These are phyloP conservation scores for Berberis vulgaris DNA, from an alignment of 164 flowering plant genomes.

Conservation along the genomic window DNA sequence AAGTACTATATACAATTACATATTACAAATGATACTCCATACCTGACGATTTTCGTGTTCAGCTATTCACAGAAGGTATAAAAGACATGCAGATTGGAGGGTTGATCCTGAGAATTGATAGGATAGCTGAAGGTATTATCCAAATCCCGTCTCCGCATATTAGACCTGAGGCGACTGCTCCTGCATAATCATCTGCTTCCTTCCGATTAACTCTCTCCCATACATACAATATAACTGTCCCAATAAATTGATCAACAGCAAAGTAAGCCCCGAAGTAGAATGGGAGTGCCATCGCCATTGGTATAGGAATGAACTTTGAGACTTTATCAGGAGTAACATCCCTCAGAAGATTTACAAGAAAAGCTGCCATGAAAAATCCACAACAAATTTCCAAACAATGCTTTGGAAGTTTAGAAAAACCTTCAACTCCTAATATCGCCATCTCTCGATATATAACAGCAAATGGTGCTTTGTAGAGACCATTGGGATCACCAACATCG, in stretches of 20 bases:
- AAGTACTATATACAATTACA: no score
- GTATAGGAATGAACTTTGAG: slow-evolving; percentile 52
- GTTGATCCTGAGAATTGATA: slow-evolving; percentile 74
- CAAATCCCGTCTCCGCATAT: slow-evolving; percentile 97
- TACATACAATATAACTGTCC: slow-evolving; percentile 66
- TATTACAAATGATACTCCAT: no score
- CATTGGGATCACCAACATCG: slow-evolving; percentile 3
- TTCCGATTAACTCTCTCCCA: slow-evolving; percentile 50
- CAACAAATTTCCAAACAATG: slow-evolving; percentile 78
- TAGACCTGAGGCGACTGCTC: slow-evolving; percentile 92
- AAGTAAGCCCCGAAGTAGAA: slow-evolving; percentile 94
- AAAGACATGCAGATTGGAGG: slow-evolving; percentile 97
- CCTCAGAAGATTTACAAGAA: slow-evolving; percentile 60
- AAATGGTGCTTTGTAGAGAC: slow-evolving; percentile 92
- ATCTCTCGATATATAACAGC: slow-evolving; percentile 86
- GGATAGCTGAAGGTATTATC: slow-evolving; percentile 89
- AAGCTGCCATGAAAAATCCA: slow-evolving; percentile 68
- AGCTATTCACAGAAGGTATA: slow-evolving; percentile 51
- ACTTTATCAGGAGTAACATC: slow-evolving; percentile 53
- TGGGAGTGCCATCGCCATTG: slow-evolving; percentile 38
- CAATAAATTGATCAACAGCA: slow-evolving; percentile 93
- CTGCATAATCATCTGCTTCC: slow-evolving; percentile 52
- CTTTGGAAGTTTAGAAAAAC: slow-evolving; percentile 85
- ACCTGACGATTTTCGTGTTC: slow-evolving; percentile 3
- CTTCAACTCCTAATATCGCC: slow-evolving; percentile 89